Base-by-base conservation (phyloP, 1,284 basidiomycete genomes). In the Meripilus lineatus region DNA sequence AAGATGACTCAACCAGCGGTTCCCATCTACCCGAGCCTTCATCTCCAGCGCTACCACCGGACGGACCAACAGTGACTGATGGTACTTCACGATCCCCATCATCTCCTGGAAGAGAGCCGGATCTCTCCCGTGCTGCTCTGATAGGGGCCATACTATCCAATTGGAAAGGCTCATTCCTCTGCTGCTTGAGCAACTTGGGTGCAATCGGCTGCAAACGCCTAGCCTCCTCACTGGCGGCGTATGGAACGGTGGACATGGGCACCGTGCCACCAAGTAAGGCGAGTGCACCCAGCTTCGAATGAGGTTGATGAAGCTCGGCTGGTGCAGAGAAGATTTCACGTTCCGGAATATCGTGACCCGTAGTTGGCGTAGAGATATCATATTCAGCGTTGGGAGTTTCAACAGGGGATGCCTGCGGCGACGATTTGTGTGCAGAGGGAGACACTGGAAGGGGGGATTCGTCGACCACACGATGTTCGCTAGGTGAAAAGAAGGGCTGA, bases 291-390 rank as follows among this genome's bases (percentile, higher is more conserved):
- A 71, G 57, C 32, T 57, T 55, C 5, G 53, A 61, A 45, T 71
- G 70, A 0, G 57, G 62, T 14, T 62, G 56, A 11, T 68, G 67
- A 20, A 81, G 56, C 42, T 74, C 71, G 3, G 79, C 68, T 18
- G 81, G 81, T 0, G 80, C 79, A 32, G 79, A 74, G 23, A 57
- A 57, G 17, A 54, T 55, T 14, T 60, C 50, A 32, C 47, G 55
- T 20, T 35, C 22, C 14, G 38, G 11, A 32, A 34, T 22, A 28
- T 18, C 28, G 22, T 4, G 8, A 21, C 34, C 15, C 23, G 42
- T 32, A 26, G 32, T 36, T 13, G 42, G 14, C 6, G 26, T 15
- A 17, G 40, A 11, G 4, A 17, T 25, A 20, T 5, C 32, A 20
- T 15, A 4, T 7, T 38, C n/a, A n/a, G n/a, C n/a, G n/a, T n/a